Base-by-base conservation (phyloP, 176 grass and related monocot genomes). In the Cenchrus americanus region DNA sequence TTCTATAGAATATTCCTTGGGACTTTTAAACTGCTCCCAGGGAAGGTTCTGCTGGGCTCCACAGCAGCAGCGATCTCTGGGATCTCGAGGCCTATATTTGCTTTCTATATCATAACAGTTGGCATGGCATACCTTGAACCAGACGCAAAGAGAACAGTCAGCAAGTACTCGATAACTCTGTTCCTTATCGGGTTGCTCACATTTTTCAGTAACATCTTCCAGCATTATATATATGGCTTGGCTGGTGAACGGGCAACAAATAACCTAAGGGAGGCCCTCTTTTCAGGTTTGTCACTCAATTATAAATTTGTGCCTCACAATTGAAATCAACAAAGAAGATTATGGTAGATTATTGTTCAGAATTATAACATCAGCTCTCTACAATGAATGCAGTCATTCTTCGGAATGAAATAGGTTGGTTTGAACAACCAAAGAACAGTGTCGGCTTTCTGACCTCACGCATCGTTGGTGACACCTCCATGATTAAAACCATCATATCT, bases 191-290 rank as follows among this genome's bases (percentile, higher is more conserved):
- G 91, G 22, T 34, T 88, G 75, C 51, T 90, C 26, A 90, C 88
- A 27, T 73, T 88, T 60, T 54, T 88, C 46, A 83, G 88, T 77
- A 87, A 88, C 23, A 83, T 84, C 32, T 71, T 90, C 48, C 92
- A 94, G 77, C 88, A 94, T 21, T 94, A 88, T 84, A 74, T 90
- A 61, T 94, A 94, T 76, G 88, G 92, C 41, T 52, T 94, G 18
- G 75, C 88, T 9, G 92, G 86, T 2, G 92, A 94, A 83, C 88
- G 43, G 48, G 86, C 88, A 54, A 90, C 77, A 83, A 90, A 87
- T 66, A 88, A 90, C 82, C 88, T 90, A 72, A 85, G 91, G 54
- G 82, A 83, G 71, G 86, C 82, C 42, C 88, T 93, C 11, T 94
- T 94, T 83, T 90, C 92, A 88, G 91, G 91, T 93, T 69, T 81